Conservation (phyloP, 805 yeast genomes). For the Saturnispora dispora region DNA sequence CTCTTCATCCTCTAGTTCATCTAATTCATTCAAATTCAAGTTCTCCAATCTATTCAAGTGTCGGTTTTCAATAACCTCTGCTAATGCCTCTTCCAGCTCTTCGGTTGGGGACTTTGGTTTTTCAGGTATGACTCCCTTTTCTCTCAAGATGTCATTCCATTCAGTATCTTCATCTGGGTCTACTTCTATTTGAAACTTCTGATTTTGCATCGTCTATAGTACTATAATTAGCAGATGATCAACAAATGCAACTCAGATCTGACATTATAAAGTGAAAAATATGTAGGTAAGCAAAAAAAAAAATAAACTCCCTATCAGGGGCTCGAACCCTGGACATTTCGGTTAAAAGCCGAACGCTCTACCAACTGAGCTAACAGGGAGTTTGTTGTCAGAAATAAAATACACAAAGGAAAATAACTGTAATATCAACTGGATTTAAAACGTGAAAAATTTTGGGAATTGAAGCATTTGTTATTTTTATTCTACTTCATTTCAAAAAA, state of each 20-base stretch:
- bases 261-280: neutral
- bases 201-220: conserved; percentile 29
- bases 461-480: no score
- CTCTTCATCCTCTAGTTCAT: conserved; percentile 84
- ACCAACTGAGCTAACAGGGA: conserved; percentile 56
- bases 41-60: conserved; percentile 77
- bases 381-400: no score
- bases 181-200: conserved; percentile 73
- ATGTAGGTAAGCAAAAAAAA: neutral
- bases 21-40: conserved; percentile 71
- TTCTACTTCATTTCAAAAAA: no score
- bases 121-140: conserved; percentile 87
- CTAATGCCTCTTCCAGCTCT: conserved; percentile 78
- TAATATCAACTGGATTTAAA: no score
- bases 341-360: conserved; percentile 62
- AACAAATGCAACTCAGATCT: neutral
- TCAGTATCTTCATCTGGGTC: conserved; percentile 96
- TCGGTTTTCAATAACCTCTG: conserved; percentile 69
- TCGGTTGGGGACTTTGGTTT: conserved; percentile 83
- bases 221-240: neutral
- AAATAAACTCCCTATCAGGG: conserved; percentile 41
- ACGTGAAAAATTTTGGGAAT: no score
- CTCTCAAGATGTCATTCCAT: conserved; percentile 93
- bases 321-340: conserved; percentile 57
- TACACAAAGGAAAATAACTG: no score